phyloP scores from a whole-genome alignment of 805 yeast genomes.

The Clavispora phyllophila region DNA sequence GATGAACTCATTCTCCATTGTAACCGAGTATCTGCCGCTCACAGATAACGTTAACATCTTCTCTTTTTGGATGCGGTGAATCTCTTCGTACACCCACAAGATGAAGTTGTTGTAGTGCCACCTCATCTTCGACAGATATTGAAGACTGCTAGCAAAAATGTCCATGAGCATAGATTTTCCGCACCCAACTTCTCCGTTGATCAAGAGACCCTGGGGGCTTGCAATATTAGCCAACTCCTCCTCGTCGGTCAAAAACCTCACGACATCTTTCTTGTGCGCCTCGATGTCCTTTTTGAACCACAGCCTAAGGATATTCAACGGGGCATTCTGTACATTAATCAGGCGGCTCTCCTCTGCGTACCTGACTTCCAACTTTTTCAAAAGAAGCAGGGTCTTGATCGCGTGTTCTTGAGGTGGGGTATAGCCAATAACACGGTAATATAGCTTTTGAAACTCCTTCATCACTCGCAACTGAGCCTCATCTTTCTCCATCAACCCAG shows the following conservation, averaged over 20 bases:
- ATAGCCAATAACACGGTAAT: slow-evolving; percentile 55
- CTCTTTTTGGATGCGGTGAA: slow-evolving; percentile 49
- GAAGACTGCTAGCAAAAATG: slow-evolving; percentile 61
- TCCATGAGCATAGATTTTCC: slow-evolving; percentile 75
- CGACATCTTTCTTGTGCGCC: slow-evolving; percentile 31
- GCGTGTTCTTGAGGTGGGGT: slow-evolving; percentile 46
- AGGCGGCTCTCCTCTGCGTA: slow-evolving; percentile 19
- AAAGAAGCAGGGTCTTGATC: slow-evolving; percentile 38
- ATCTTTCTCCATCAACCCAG: slow-evolving; percentile 51
- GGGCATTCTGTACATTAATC: slow-evolving; percentile 1
- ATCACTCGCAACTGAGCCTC: slow-evolving; percentile 58
- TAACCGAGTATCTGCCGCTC: slow-evolving; percentile 10
- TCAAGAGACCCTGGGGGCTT: slow-evolving; percentile 60
- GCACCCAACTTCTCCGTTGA: slow-evolving; percentile 68
- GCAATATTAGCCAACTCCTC: slow-evolving; percentile 50
- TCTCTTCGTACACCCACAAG: slow-evolving; percentile 60
- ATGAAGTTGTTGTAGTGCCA: slow-evolving; percentile 72
- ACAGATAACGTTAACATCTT: slow-evolving; percentile 30
- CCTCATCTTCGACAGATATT: slow-evolving; percentile 57
- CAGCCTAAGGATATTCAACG: slow-evolving; percentile 6
- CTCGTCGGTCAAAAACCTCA: slow-evolving; percentile 52
- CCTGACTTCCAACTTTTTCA: slow-evolving; percentile 29
- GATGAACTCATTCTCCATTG: slow-evolving; percentile 56
- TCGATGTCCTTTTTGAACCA: slow-evolving; percentile 28
- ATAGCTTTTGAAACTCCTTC: slow-evolving; percentile 56